These are phyloP conservation scores for Lippia alba DNA, from an alignment of 305 asterid genomes.

Conservation along the genomic window DNA sequence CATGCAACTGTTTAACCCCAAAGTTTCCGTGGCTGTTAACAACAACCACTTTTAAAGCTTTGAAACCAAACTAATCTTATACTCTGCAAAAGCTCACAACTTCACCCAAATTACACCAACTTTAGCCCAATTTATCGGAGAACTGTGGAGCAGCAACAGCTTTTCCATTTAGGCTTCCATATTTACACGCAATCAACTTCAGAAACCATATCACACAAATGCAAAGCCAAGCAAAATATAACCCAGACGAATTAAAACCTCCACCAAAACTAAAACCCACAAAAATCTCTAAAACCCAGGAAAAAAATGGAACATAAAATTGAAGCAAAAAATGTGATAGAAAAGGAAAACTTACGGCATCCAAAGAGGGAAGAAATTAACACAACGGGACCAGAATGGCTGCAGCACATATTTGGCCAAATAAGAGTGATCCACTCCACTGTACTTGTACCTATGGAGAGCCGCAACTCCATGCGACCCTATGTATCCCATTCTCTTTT, in stretches of 20 bases:
- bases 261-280: neutral
- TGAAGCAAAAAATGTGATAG: neutral
- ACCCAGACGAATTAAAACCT: neutral
- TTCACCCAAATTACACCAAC: neutral
- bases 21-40: slow-evolving; percentile 8
- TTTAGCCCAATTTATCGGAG: neutral
- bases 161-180: neutral
- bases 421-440: slow-evolving; percentile 84
- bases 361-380: slow-evolving; percentile 92
- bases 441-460: slow-evolving; percentile 82
- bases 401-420: slow-evolving; percentile 86
- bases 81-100: slow-evolving; percentile 8
- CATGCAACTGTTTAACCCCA: neutral
- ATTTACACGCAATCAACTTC: slow-evolving; percentile 4
- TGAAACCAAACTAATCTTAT: neutral
- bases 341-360: slow-evolving; percentile 75
- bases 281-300: slow-evolving; percentile 5
- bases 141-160: neutral
- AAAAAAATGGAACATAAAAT: neutral
- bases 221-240: slow-evolving; percentile 1
- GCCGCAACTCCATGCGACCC: slow-evolving; percentile 83
- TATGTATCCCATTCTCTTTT: slow-evolving; percentile 69
- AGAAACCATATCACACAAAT: neutral
- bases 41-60: too few species aligned
- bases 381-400: slow-evolving; percentile 90